Evolutionary conservation across 2,329 filamentous ascomycete genomes (phyloP), one percentile per base, ranked within the genome.

Genomic region (Arthrinium puccinioides): DNA sequence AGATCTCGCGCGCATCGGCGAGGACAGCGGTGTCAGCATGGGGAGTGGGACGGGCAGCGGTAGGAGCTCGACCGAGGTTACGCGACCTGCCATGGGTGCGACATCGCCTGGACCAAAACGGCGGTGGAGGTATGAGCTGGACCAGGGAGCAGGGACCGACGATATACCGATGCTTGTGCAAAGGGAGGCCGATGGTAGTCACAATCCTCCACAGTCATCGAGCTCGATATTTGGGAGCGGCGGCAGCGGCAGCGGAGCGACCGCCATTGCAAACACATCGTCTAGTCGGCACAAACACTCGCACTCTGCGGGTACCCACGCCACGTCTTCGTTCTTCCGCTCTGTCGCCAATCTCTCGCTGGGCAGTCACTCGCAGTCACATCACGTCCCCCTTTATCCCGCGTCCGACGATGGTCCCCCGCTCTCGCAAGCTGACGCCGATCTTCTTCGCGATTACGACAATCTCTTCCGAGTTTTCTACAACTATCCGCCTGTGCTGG

Each of bases 391-490:
- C 8, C n/a, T 42, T 42, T n/a, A 33, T 40, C 32, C 47, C 9
- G 49, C 50, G 6, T 40, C 53, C 19, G 51, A 38, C 21, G 41
- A 43, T 15, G 57, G 5, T 56, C 59, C 31, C 4, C 61, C 70
- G 18, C 61, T 74, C 13, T 74, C 71, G 11, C 72, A 76, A 40
- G 71, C 76, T 32, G 77, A 87, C 37, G 69, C 86, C 51, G 86
- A 94, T 46, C 74, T 88, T 16, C 72, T 96, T 32, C 85, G 87
- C 49, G 87, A 96, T 64, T 96, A 97, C 61, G 88, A 95, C 58
- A 96, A 96, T 58, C 73, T 97, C 16, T 94, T 97, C 59, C 85
- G 89, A 51, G 84, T 92, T 44, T 95, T 96, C 68, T 97, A 97
- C 70, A 95, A 96, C 60, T 86, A 94, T 57, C 69, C 87, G 0